These are phyloP conservation scores for Pholiota conissans DNA, from an alignment of 768 basidiomycete species.

Conservation along the genomic window DNA sequence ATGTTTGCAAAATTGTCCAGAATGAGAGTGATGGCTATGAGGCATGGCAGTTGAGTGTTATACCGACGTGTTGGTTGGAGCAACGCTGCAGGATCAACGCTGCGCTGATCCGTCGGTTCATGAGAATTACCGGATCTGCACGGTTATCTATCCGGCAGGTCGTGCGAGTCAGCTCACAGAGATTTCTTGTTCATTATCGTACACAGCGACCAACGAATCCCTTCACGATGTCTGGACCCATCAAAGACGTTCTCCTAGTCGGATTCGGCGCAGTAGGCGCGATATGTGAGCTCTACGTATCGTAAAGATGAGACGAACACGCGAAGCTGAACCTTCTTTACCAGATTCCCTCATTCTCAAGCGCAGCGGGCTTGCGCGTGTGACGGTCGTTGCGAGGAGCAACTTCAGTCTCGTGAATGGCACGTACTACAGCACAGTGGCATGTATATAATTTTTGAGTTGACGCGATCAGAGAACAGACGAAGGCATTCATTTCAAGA, in stretches of 20 bases:
- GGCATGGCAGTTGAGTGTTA: too few relatives aligned
- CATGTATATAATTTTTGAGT: too few relatives aligned
- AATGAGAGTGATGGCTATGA: conserved; percentile 6
- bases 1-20: conserved; percentile 6
- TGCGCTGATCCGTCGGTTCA: too few relatives aligned
- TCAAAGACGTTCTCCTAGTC: conserved; percentile 57
- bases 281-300: conserved; percentile 45
- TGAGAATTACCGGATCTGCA: too few relatives aligned
- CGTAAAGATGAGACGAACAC: neutral
- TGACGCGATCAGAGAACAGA: conserved; percentile 26
- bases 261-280: conserved; percentile 68
- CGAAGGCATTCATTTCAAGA: conserved; percentile 56
- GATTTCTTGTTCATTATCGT: neutral
- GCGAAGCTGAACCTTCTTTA: neutral
- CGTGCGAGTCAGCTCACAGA: neutral
- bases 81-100: too few relatives aligned
- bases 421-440: too few relatives aligned
- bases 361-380: conserved; percentile 55
- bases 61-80: too few relatives aligned
- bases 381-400: conserved; percentile 74
- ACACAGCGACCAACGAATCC: neutral
- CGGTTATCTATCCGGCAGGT: neutral
- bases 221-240: conserved; percentile 8
- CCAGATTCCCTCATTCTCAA: conserved; percentile 58
- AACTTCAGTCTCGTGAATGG: conserved; percentile 61